A percentile compares a stretch with the other conserved stretches of the same genome.
Conservation (phyloP, 305 asterid genomes). For the Fraxinus sp. region DNA sequence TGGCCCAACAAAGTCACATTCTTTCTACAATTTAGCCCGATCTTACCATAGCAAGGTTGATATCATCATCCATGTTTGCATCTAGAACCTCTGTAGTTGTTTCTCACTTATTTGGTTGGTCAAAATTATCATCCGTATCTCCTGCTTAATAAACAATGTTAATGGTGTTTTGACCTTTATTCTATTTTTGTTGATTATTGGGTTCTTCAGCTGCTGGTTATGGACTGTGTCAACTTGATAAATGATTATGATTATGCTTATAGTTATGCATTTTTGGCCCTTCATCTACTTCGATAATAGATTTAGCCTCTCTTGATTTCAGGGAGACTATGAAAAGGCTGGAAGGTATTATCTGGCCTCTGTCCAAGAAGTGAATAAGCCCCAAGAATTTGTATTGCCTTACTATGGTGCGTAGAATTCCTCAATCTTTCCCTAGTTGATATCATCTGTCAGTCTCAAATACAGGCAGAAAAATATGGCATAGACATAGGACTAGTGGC, state of each 20-base stretch:
- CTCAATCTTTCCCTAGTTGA: neutral
- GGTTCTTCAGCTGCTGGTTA: slow-evolving; percentile 8
- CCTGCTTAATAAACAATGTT: neutral
- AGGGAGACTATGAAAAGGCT: slow-evolving; percentile 99
- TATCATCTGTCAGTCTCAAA: neutral
- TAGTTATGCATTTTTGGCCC: neutral
- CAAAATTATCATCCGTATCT: neutral
- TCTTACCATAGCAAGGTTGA: slow-evolving; percentile 97
- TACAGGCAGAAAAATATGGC: slow-evolving; percentile 1
- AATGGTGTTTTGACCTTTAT: slow-evolving; percentile 13
- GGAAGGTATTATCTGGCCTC: slow-evolving; percentile 97
- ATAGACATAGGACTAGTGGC: neutral
- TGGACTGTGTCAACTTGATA: slow-evolving; percentile 20
- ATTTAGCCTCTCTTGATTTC: slow-evolving; percentile 33
- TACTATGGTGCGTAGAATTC: slow-evolving; percentile 67
- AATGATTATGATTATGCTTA: slow-evolving; percentile 1
- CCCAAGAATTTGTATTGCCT: slow-evolving; percentile 83
- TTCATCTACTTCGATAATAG: slow-evolving; percentile 14
- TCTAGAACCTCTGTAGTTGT: slow-evolving; percentile 6
- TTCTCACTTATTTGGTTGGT: slow-evolving; percentile 17
- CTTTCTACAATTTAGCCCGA: slow-evolving; percentile 96
- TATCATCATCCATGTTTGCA: slow-evolving; percentile 25
- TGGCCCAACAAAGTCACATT: slow-evolving; percentile 97
- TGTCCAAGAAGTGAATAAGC: slow-evolving; percentile 77
- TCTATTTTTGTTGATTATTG: neutral